Percentiles rank a stretch among this genome's conserved stretches.
Evolutionary conservation across 305 asterid genomes (phyloP).

Genomic region (Fraxinus albicans): DNA sequence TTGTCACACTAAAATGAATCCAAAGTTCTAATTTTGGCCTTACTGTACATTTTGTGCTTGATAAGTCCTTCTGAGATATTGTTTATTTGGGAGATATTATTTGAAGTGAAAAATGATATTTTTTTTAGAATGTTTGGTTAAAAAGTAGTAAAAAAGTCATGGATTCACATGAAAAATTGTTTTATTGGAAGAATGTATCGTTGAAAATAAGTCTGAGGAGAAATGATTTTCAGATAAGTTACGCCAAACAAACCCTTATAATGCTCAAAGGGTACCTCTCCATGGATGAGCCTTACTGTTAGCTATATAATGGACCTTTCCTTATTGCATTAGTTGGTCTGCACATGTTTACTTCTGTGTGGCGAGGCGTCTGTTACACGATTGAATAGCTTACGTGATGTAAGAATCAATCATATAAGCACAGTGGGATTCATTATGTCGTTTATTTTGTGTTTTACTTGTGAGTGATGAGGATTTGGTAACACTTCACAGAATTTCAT

Average conservation of each 20-base stretch:
- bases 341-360: background rate
- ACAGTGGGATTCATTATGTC: background rate
- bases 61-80: background rate
- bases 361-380: background rate
- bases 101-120: background rate
- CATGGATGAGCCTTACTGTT: background rate
- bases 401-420: background rate
- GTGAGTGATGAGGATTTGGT: slow-evolving; percentile 14
- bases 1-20: slow-evolving; percentile 1
- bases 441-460: background rate
- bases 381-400: background rate
- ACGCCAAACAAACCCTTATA: background rate
- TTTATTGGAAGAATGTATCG: too few relatives aligned
- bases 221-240: background rate
- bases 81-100: background rate
- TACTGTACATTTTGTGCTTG: slow-evolving; percentile 4
- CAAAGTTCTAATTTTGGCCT: slow-evolving; percentile 1
- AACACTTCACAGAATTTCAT: slow-evolving; percentile 3
- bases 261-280: background rate
- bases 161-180: background rate
- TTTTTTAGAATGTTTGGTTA: background rate
- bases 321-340: background rate
- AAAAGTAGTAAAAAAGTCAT: background rate
- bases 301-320: background rate
- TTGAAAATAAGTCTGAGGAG: background rate